phyloP scores from a whole-genome alignment of 495 filamentous ascomycete species.

The Sporormia fimetaria region DNA sequence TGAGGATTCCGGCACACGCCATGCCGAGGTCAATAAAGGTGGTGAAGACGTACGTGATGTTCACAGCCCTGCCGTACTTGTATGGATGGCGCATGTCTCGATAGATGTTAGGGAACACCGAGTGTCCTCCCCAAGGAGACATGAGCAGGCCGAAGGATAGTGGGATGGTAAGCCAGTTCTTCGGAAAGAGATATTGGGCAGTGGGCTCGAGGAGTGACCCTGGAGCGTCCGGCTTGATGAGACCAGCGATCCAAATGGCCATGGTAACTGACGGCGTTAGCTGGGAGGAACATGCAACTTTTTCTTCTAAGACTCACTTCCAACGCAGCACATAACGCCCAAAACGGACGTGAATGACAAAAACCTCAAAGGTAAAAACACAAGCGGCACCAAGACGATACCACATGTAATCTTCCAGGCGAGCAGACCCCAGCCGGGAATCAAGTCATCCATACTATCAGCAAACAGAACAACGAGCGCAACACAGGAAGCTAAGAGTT shows the following conservation, averaged over 20 bases:
- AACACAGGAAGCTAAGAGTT: conserved; percentile 80
- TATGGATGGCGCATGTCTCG: conserved; percentile 92
- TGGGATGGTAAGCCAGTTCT: conserved; percentile 82
- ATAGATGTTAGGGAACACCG: conserved; percentile 95
- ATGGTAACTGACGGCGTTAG: conserved; percentile 50
- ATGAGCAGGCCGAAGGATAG: conserved; percentile 89
- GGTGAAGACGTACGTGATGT: conserved; percentile 81
- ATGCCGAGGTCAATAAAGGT: conserved; percentile 69
- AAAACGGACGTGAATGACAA: conserved; percentile 85
- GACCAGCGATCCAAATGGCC: conserved; percentile 72
- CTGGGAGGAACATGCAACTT: neutral
- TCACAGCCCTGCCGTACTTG: conserved; percentile 66
- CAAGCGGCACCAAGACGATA: conserved; percentile 67
- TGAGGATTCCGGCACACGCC: conserved; percentile 71
- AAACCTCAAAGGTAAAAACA: conserved; percentile 72
- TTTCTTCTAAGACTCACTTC: conserved; percentile 68
- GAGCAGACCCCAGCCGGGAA: conserved; percentile 58
- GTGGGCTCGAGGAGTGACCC: conserved; percentile 83
- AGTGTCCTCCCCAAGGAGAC: conserved; percentile 93
- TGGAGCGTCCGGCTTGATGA: conserved; percentile 66
- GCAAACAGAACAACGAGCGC: conserved; percentile 89
- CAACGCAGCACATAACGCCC: conserved; percentile 76
- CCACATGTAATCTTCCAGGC: conserved; percentile 86
- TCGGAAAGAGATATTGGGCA: conserved; percentile 62
- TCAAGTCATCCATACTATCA: conserved; percentile 70